Percentiles rank a stretch among this genome's conserved stretches.
Conservation (phyloP, 2,329 filamentous ascomycete genomes). For the Aspergillus proliferans region DNA sequence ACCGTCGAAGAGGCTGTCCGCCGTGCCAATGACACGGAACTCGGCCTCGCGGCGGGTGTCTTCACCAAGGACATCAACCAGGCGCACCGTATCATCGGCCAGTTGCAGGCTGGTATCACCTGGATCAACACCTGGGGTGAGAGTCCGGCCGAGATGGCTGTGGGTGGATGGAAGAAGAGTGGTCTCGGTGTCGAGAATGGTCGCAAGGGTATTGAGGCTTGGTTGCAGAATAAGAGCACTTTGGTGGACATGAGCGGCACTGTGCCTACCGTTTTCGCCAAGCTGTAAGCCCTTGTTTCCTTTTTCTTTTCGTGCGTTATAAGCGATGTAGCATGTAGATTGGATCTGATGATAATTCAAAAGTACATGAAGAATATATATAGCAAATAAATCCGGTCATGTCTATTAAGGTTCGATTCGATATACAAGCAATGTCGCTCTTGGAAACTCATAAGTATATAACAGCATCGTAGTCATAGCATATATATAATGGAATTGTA, state of each 20-base stretch:
- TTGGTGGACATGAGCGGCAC: conserved; percentile 71
- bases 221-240: conserved; percentile 82
- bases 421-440: background rate
- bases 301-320: background rate
- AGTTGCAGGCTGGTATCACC: conserved; percentile 76
- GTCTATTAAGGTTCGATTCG: background rate
- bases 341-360: background rate
- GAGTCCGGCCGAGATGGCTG: conserved; percentile 83
- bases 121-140: conserved; percentile 97
- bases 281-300: conserved; percentile 45
- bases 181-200: conserved; percentile 86
- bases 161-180: conserved; percentile 88
- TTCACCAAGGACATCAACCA: conserved; percentile 69
- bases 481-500: background rate
- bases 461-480: background rate
- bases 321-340: background rate
- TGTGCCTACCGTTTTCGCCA: conserved; percentile 67
- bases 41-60: conserved; percentile 78
- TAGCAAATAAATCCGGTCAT: background rate
- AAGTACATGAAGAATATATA: background rate
- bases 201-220: conserved; percentile 68
- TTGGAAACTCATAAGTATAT: no score
- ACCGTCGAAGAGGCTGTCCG: conserved; percentile 62
- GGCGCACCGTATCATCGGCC: conserved; percentile 65
- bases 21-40: conserved; percentile 68